Conservation (phyloP, 345 rosid species). For the Arabidopsis thaliana region DNA sequence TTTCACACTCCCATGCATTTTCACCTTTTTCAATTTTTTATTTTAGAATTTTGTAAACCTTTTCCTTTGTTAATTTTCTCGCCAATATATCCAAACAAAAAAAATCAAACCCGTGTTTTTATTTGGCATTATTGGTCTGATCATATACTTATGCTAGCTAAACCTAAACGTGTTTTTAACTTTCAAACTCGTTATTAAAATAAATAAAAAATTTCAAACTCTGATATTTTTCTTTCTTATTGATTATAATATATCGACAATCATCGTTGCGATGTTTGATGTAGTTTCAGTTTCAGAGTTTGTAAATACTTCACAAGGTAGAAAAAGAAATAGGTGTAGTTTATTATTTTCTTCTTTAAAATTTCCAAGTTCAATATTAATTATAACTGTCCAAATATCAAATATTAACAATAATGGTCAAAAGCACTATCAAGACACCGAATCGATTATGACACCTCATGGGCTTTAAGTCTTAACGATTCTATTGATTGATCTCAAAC, state of each 20-base stretch:
- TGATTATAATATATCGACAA: not conserved
- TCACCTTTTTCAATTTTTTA: not conserved
- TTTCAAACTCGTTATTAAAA: not conserved
- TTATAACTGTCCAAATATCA: not conserved
- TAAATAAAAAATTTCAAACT: no score
- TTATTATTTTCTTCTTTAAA: not conserved
- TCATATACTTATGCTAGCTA: constrained; percentile 1
- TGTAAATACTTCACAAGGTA: not conserved
- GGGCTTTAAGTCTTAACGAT: not conserved
- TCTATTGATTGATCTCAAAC: constrained; percentile 8
- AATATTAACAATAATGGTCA: not conserved
- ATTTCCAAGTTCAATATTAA: not conserved
- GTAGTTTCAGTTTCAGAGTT: not conserved
- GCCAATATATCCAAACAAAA: constrained; percentile 3
- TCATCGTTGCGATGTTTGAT: constrained; percentile 2
- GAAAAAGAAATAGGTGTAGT: not conserved
- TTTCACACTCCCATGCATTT: constrained; percentile 23
- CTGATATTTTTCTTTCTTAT: not conserved
- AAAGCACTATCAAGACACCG: constrained; percentile 11
- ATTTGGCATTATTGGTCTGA: constrained; percentile 26
- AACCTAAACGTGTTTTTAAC: constrained; percentile 13
- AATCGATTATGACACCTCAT: constrained; percentile 13
- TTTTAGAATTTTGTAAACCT: not conserved
- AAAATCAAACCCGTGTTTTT: constrained; percentile 10
- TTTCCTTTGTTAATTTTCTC: constrained; percentile 14